Evolutionary conservation across 805 yeast genomes (phyloP).

Genomic region (Wickerhamiella nectarea): DNA sequence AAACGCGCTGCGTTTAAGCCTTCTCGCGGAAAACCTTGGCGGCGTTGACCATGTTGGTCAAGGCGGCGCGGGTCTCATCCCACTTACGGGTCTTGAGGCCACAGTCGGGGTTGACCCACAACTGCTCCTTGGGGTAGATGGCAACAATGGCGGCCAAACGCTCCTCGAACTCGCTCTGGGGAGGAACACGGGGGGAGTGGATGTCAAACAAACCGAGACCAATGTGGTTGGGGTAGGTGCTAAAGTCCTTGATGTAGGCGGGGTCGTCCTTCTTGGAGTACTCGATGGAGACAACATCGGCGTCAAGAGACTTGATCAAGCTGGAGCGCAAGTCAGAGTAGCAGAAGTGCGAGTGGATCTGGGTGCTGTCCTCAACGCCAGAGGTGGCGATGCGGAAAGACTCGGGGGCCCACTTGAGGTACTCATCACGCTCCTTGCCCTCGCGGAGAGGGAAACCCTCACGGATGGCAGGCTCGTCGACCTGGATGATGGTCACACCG

Average conservation of each 20-base stretch:
- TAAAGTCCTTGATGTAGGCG: conserved; percentile 92
- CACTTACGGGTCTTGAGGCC: conserved; percentile 99
- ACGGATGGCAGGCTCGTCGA: conserved; percentile 99
- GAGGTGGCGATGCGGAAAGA: conserved; percentile 99
- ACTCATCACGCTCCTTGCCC: conserved; percentile 90
- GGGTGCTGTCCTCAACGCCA: conserved; percentile 89
- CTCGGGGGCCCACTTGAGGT: conserved; percentile 98
- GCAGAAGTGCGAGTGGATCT: conserved; percentile 99
- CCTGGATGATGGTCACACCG: conserved; percentile 95
- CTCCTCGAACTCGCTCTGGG: conserved; percentile 87
- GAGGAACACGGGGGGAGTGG: conserved; percentile 99
- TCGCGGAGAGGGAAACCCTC: conserved; percentile 99
- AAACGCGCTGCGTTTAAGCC: conserved; percentile 1
- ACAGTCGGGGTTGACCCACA: conserved; percentile 99
- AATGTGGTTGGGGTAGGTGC: conserved; percentile 98
- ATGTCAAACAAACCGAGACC: conserved; percentile 98
- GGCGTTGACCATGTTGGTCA: conserved; percentile 98
- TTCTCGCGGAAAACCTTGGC: conserved; percentile 85
- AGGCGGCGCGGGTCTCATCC: conserved; percentile 90
- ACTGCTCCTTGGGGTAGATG: conserved; percentile 94
- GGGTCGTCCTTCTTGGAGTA: conserved; percentile 99
- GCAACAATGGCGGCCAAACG: conserved; percentile 90
- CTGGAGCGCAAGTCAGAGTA: conserved; percentile 99
- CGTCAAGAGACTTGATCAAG: conserved; percentile 98
- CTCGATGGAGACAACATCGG: conserved; percentile 98